Evolutionary conservation across 192 early-diverging fungal genomes (phyloP), one percentile per base, ranked within the genome.

Genomic region (Chytriomyces hyalinus): DNA sequence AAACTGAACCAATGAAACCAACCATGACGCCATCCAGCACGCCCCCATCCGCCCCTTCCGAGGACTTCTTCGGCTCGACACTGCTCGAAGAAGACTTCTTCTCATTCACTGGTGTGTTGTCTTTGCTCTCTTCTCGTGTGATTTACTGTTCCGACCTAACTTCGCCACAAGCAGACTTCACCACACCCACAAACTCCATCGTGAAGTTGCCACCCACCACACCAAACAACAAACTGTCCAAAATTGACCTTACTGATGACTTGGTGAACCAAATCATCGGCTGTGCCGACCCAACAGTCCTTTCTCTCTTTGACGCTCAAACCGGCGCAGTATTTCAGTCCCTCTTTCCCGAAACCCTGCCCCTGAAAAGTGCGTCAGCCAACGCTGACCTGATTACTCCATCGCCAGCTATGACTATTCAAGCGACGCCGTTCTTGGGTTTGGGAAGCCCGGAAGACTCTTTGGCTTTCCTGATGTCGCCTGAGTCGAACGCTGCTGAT

Each of bases 71-170:
- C 49, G 73, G 73, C 36, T 36, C 36, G 36, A 36, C 36, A 0
- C 36, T 36, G 24, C 62, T 66, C 36, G 73, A 75, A 22, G 73
- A 75, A 61, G 73, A 75, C 49, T 49, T 75, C 15, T 75, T 75
- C 46, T 47, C 43, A 61, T 66, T 71, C 67, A 9, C 67, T 20
- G 67, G 67, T 71, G 1, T 20, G 10, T 11, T 57, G 53, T 1
- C 53, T 57, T 57, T 13, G 20, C 53, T 20, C 13, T 20, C 13
- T 20, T 57, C 20, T 2, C 4, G 0, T 57, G 15, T 57, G 3
- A n/a, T n/a, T n/a, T 13, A 13, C 4, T n/a, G 36, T 36, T 36
- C 36, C 36, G 4, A 36, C 36, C 36, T 36, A 4, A 36, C 36
- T 4, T 36, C 36, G 1, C 36, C 36, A 36, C 36, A 36, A 36